Evolutionary conservation across 1,284 basidiomycete species (phyloP).

Genomic region (Calocybe gambosa): DNA sequence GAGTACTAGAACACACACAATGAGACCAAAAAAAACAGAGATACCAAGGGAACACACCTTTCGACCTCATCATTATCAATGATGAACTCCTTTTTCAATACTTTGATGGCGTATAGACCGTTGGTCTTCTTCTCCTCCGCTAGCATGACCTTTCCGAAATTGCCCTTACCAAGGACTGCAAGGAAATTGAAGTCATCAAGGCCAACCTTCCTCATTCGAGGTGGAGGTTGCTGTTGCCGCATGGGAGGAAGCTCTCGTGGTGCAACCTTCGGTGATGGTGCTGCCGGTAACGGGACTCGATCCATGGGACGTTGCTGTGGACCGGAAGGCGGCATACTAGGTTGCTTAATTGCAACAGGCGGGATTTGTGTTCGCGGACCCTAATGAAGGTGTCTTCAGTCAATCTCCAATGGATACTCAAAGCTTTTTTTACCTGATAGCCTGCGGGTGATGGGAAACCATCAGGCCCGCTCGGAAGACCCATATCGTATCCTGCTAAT

Average conservation of each 20-base stretch:
- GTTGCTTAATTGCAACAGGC: constrained; percentile 22
- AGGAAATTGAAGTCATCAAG: constrained; percentile 99
- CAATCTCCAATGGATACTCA: constrained; percentile 1
- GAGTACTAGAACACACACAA: constrained; percentile 58
- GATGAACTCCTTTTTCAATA: constrained; percentile 99
- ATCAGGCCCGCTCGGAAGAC: constrained; percentile 22
- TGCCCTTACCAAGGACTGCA: constrained; percentile 97
- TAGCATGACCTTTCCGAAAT: constrained; percentile 99
- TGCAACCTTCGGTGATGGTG: constrained; percentile 24
- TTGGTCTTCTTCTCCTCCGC: constrained; percentile 95
- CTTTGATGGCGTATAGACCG: constrained; percentile 97
- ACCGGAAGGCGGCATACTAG: constrained; percentile 12
- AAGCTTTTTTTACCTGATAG: constrained; percentile 20
- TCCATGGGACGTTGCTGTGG: constrained; percentile 22
- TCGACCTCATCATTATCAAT: constrained; percentile 99
- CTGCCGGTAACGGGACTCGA: constrained; percentile 24
- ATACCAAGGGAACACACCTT: constrained; percentile 50
- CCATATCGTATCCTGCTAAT: constrained; percentile 27
- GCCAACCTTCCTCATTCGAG: constrained; percentile 80
- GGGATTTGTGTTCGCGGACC: constrained; percentile 21
- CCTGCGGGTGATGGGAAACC: constrained; percentile 21
- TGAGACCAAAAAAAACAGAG: neutral
- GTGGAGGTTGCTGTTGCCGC: constrained; percentile 25
- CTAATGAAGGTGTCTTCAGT: constrained; percentile 4
- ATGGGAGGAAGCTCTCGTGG: constrained; percentile 28